Evolutionary conservation across 1,139 yeast species (phyloP).

Genomic region (Suhomyces wounanorum): DNA sequence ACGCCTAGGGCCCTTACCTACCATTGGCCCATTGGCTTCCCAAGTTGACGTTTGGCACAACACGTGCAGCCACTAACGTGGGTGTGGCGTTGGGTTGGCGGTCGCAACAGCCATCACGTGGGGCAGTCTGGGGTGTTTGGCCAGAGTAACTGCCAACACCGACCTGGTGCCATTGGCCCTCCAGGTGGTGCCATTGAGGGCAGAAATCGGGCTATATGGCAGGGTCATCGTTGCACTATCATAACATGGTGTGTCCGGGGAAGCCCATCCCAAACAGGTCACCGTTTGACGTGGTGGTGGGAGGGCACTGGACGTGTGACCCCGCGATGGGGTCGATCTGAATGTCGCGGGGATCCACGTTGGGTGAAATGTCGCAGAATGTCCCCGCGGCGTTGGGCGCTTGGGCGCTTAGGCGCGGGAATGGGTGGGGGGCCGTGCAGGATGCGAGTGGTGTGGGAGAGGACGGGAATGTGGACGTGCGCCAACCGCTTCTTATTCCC

Average conservation of each 20-base stretch:
- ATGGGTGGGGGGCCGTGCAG: neutral
- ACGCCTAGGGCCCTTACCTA: too few relatives aligned
- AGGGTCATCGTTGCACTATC: neutral
- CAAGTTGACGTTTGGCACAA: neutral
- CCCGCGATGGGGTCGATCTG: constrained; percentile 7
- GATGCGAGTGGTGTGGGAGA: too few relatives aligned
- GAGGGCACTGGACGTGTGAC: constrained; percentile 1
- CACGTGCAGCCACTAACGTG: constrained; percentile 1
- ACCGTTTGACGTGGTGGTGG: neutral
- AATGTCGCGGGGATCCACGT: constrained; percentile 4
- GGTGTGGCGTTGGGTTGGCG: constrained; percentile 5
- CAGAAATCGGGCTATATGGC: neutral
- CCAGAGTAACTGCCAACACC: neutral
- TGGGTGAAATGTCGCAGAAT: constrained; percentile 9
- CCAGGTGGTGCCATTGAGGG: neutral
- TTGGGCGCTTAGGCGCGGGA: neutral
- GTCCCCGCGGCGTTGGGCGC: neutral
- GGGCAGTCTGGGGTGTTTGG: neutral
- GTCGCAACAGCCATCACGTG: constrained; percentile 6
- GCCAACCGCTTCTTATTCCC: too few relatives aligned
- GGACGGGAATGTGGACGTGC: too few relatives aligned
- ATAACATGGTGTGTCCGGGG: neutral
- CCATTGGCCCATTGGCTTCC: neutral
- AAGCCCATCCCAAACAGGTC: neutral
- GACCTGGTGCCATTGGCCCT: neutral